A percentile compares a stretch with the other conserved stretches of the same genome.
Evolutionary conservation across 345 rosid genomes (phyloP).

Genomic region (Ailanthus altissimus): DNA sequence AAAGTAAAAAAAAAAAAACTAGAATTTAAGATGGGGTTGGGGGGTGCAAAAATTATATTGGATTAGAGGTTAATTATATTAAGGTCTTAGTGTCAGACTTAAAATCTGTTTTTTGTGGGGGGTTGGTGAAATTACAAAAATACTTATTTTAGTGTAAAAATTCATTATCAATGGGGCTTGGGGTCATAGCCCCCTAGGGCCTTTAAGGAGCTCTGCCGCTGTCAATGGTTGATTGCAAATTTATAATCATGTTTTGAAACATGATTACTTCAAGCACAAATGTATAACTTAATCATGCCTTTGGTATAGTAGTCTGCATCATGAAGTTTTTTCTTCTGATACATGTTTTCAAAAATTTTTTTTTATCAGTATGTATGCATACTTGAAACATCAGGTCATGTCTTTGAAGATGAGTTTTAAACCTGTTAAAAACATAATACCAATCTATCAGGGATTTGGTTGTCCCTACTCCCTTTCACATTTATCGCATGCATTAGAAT

Average conservation of each 20-base stretch:
- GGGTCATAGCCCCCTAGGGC: too few relatives aligned
- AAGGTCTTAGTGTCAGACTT: too few relatives aligned
- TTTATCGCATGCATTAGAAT: conserved; percentile 3
- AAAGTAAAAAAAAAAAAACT: too few relatives aligned
- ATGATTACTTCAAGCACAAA: not conserved
- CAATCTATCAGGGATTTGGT: not conserved
- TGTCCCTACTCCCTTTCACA: not conserved
- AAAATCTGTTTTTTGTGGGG: too few relatives aligned
- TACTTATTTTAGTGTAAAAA: too few relatives aligned
- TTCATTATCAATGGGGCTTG: too few relatives aligned
- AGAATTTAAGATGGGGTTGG: too few relatives aligned
- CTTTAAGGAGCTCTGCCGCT: too few relatives aligned
- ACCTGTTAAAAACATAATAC: not conserved
- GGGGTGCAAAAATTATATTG: too few relatives aligned
- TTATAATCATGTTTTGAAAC: not conserved
- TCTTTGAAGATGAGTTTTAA: not conserved
- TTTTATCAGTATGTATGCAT: not conserved
- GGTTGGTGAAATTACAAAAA: too few relatives aligned
- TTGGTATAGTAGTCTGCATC: not conserved
- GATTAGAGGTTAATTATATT: too few relatives aligned
- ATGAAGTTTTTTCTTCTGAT: not conserved
- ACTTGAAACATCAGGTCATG: not conserved
- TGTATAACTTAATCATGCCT: not conserved
- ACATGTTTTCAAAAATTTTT: not conserved
- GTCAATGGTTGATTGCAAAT: not conserved